Conservation (phyloP, 2,329 filamentous ascomycete species). For the Stachybotrys chartarum region DNA sequence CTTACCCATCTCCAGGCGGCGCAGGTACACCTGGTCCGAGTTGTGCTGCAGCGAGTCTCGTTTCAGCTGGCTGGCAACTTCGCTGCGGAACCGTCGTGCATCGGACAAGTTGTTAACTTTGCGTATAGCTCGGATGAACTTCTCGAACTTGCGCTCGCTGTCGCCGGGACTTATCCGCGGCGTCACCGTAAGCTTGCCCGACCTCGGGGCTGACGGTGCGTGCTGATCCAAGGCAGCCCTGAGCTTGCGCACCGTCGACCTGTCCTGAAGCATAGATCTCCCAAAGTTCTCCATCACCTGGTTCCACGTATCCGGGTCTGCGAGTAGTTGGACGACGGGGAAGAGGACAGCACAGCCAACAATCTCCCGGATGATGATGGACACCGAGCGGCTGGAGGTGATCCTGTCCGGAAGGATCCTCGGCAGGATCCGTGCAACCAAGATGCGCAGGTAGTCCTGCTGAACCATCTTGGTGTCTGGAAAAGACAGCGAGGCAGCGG, state of each 20-base stretch:
- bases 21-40: slow-evolving; percentile 79
- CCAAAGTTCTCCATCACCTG: slow-evolving; percentile 88
- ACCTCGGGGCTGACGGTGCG: slow-evolving; percentile 70
- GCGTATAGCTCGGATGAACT: slow-evolving; percentile 83
- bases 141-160: slow-evolving; percentile 87
- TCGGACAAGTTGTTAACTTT: slow-evolving; percentile 89
- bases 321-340: slow-evolving; percentile 70
- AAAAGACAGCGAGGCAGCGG: slow-evolving; percentile 74
- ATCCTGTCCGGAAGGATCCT: slow-evolving; percentile 66
- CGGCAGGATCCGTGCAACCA: slow-evolving; percentile 67
- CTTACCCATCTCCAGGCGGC: slow-evolving; percentile 87
- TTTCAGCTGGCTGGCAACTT: slow-evolving; percentile 86
- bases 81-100: slow-evolving; percentile 83
- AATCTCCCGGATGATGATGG: slow-evolving; percentile 77
- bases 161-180: slow-evolving; percentile 76
- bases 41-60: slow-evolving; percentile 71
- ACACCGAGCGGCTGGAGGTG: slow-evolving; percentile 73
- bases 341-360: slow-evolving; percentile 86
- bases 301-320: slow-evolving; percentile 96
- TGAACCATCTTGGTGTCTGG: slow-evolving; percentile 79
- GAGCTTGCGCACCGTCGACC: slow-evolving; percentile 88
- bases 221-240: slow-evolving; percentile 91
- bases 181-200: slow-evolving; percentile 58
- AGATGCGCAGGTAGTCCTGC: slow-evolving; percentile 77
- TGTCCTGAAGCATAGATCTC: slow-evolving; percentile 81